A percentile compares a stretch with the other conserved stretches of the same genome.
Conservation (phyloP, 2,329 filamentous ascomycete species). For the Ceratocystis albifundus region DNA sequence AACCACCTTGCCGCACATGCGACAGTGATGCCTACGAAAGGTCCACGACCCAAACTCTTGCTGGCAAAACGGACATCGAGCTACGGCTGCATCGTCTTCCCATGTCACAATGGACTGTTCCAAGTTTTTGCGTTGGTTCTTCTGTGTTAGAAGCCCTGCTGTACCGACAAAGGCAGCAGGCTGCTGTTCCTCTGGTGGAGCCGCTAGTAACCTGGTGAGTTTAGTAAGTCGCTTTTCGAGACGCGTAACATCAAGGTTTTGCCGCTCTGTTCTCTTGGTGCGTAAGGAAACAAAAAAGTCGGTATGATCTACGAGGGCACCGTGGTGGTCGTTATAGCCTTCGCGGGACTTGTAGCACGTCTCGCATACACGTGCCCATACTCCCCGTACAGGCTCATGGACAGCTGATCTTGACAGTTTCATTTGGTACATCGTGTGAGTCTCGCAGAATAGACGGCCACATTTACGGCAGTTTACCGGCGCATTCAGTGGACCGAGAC, state of each 20-base stretch:
- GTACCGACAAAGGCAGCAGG: slow-evolving; percentile 35
- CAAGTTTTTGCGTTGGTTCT: slow-evolving; percentile 63
- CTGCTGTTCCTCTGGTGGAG: slow-evolving; percentile 55
- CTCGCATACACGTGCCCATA: slow-evolving; percentile 93
- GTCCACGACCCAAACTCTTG: slow-evolving; percentile 92
- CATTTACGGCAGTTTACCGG: slow-evolving; percentile 90
- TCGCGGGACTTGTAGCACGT: slow-evolving; percentile 97
- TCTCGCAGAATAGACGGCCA: slow-evolving; percentile 86
- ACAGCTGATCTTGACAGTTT: slow-evolving; percentile 80
- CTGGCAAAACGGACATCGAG: slow-evolving; percentile 83
- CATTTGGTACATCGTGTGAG: slow-evolving; percentile 99
- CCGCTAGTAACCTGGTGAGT: slow-evolving; percentile 70
- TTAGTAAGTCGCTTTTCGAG: slow-evolving; percentile 87
- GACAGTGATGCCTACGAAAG: slow-evolving; percentile 86
- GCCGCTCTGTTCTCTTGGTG: slow-evolving; percentile 67
- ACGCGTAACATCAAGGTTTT: slow-evolving; percentile 75
- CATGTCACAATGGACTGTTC: slow-evolving; percentile 91
- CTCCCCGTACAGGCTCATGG: slow-evolving; percentile 78
- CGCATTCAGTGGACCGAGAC: slow-evolving; percentile 66
- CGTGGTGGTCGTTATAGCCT: slow-evolving; percentile 83
- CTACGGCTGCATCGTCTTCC: slow-evolving; percentile 78
- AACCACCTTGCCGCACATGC: slow-evolving; percentile 84
- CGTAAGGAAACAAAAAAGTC: slow-evolving; percentile 58
- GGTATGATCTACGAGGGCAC: slow-evolving; percentile 60
- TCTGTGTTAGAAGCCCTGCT: slow-evolving; percentile 53